phyloP scores from a whole-genome alignment of 164 flowering plant genomes.

The Macadamia tetraphylla region DNA sequence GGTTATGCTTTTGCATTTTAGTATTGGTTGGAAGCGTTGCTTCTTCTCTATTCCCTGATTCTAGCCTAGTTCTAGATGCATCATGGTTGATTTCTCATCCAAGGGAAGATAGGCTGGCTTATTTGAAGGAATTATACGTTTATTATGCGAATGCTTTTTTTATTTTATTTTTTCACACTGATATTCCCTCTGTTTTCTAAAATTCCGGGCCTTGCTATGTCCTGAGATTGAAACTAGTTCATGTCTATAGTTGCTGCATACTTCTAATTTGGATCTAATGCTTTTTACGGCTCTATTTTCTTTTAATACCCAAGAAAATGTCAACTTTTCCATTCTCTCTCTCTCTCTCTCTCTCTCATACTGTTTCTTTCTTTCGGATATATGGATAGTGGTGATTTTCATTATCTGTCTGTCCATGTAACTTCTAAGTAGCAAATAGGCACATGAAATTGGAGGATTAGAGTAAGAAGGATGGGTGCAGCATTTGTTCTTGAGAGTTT shows the following conservation, averaged over 20 bases:
- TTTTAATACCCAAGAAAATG: not conserved
- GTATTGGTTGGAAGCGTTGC: not conserved
- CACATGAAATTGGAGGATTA: too few relatives aligned
- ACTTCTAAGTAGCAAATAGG: too few relatives aligned
- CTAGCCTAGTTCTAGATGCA: not conserved
- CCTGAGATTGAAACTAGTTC: not conserved
- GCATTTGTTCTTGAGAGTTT: too few relatives aligned
- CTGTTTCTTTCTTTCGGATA: too few relatives aligned
- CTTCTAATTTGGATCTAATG: not conserved
- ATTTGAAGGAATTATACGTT: not conserved
- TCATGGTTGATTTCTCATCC: not conserved
- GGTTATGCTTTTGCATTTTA: not conserved
- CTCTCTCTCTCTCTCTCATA: too few relatives aligned
- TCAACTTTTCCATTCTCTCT: too few relatives aligned
- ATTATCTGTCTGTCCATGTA: too few relatives aligned
- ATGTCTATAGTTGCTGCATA: not conserved
- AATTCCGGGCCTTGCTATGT: not conserved
- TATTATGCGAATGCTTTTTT: not conserved
- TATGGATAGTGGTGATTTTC: too few relatives aligned
- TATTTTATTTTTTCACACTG: too few relatives aligned
- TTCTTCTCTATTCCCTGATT: not conserved
- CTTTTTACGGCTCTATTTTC: not conserved
- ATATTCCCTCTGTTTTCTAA: not conserved
- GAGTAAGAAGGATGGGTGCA: too few relatives aligned
- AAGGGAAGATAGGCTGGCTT: not conserved